Evolutionary conservation across 1,284 basidiomycete genomes (phyloP), one percentile per base, ranked within the genome.

Genomic region (Malassezia vespertilionis): DNA sequence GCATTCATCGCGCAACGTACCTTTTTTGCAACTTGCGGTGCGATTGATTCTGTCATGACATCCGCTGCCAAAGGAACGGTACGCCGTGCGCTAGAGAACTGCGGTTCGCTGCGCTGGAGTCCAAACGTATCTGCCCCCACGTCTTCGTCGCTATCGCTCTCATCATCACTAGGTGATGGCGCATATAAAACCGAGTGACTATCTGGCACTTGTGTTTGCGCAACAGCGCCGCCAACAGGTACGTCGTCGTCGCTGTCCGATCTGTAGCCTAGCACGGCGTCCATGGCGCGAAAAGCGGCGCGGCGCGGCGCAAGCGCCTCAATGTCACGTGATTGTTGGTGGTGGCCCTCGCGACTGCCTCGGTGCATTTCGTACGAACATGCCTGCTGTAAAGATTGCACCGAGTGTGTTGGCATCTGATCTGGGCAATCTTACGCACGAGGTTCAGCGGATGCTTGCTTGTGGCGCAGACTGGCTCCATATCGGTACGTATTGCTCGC

Each of bases 401-500:
- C 68, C 68, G 11, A 63, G 59, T 18, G 65, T 70, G 26, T 57
- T 70, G 23, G 68, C 68, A 15, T 66, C 68, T 22, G 68, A 70
- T 40, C 49, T 70, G 11, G 68, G 68, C 41, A 67, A 69, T 36
- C 59, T 70, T 24, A 70, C 59, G 31, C 49, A 54, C 46, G 68
- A 70, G 44, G 69, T 64, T 46, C 46, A 58, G 38, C 54, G 68
- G 15, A 67, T 70, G 64, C 60, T 70, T 43, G 64, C 67, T 18
- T 48, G 49, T 7, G 68, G 68, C 2, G 68, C 68, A 12, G 66
- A 70, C 44, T 70, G 68, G 68, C 56, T 70, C 9, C 68, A 70
- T 42, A 70, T 70, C 61, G 68, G 66, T 61, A 32, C 28, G 58
- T 49, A 81, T 81, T 62, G 87, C 93, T 80, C 91, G 90, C 74